Evolutionary conservation across 306 rosid species (phyloP), one percentile per base, ranked within the genome.

Genomic region (Dryas alaskensis): DNA sequence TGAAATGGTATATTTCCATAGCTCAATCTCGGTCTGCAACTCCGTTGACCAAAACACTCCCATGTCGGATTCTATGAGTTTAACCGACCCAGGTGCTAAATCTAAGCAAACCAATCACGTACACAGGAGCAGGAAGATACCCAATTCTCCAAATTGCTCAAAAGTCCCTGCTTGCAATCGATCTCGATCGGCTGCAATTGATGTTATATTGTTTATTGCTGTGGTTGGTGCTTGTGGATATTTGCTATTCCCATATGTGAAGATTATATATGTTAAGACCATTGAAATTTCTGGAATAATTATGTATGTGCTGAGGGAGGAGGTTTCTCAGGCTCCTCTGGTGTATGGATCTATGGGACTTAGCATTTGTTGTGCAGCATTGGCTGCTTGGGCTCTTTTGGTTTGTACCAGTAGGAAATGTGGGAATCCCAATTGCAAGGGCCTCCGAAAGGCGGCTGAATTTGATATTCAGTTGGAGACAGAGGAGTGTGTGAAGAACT

Each of bases 1-100:
- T 89, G 99, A 92, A 84, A 95, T 95, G 99, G 96, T 95, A 85
- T 95, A 90, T 92, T 79, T 87, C 81, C 91, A 89, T 59, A 87
- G 81, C 85, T 90, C 97, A 85, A 88, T 95, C 80, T 92, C 97
- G 85, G 92, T 90, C 88, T 92, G 97, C 90, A 90, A 90, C 71
- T 90, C 92, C 79, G 88, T 89, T 84, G 98, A 91, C 86, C 96
- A 84, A 74, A 42, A 80, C 4, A 73, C 87, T 53, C 12, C 75
- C 60, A 86, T 89, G 96, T 81, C 91, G 31, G 88, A 84, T 79
- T 83, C 95, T 8, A 64, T 76, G 79, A 75, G 76, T 76, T 79
- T 83, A 54, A 19, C 85, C 51, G 90, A 85, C 73, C 52, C 88
- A 4, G 79, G 79, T 75, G 78, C 83, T 6, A 89, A 89, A 84